Percentiles rank a stretch among this genome's conserved stretches.
Conservation (phyloP, 257 asterid genomes). For the Penstemon newberryi region DNA sequence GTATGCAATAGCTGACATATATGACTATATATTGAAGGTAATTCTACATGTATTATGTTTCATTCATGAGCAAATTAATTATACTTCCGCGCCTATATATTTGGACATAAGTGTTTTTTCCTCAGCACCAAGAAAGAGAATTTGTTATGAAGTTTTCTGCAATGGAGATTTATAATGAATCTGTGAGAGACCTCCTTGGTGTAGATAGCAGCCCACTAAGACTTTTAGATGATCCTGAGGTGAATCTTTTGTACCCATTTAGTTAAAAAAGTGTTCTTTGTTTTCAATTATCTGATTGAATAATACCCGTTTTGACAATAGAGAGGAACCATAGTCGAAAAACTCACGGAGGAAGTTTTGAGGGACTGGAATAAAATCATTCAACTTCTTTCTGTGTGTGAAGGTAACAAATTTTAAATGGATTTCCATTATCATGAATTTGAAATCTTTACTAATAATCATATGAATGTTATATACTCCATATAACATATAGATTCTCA, state of each 20-base stretch:
- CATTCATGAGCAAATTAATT: neutral
- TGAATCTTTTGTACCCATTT: conserved; percentile 28
- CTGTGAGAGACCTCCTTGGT: conserved; percentile 88
- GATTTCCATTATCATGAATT: neutral
- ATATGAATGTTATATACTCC: neutral
- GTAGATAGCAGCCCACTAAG: conserved; percentile 68
- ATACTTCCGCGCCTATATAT: no score
- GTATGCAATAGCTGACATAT: conserved; percentile 84
- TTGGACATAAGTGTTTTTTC: neutral
- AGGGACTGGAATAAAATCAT: conserved; percentile 79
- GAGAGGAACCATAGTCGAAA: conserved; percentile 94
- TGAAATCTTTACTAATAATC: neutral
- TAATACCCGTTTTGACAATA: conserved; percentile 24
- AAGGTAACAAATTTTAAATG: conserved; percentile 46
- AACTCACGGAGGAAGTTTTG: conserved; percentile 77
- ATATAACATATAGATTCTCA: neutral
- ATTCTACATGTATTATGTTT: neutral
- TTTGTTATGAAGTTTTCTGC: conserved; percentile 82
- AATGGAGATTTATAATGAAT: conserved; percentile 93
- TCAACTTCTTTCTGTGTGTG: conserved; percentile 79
- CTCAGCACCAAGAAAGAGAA: conserved; percentile 79
- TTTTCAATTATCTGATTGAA: conserved; percentile 20
- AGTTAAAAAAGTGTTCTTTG: neutral
- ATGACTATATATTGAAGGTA: conserved; percentile 75
- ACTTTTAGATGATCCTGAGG: conserved; percentile 97